A percentile compares a stretch with the other conserved stretches of the same genome.
Evolutionary conservation across 495 filamentous ascomycete species (phyloP).

Genomic region (Penicillium ucsense): DNA sequence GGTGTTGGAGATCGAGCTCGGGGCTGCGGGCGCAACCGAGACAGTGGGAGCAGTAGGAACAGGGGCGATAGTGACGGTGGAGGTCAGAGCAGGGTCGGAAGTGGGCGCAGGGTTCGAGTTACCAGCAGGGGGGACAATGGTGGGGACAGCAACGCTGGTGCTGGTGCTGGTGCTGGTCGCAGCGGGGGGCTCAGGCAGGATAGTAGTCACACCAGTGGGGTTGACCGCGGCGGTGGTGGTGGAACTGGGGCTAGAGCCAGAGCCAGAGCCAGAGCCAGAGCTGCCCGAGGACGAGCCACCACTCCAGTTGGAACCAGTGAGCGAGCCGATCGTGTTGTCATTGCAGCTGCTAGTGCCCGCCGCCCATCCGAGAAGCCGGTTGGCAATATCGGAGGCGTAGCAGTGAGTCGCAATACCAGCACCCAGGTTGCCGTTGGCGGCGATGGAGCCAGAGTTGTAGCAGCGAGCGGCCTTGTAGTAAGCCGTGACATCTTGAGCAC

Average conservation of each 20-base stretch:
- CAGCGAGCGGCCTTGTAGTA: conserved; percentile 44
- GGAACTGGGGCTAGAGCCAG: background rate
- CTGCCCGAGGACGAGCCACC: conserved; percentile 7
- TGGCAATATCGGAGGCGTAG: conserved; percentile 49
- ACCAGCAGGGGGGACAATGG: conserved; percentile 4
- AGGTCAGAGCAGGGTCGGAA: background rate
- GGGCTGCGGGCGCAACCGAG: background rate
- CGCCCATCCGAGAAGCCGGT: conserved; percentile 45
- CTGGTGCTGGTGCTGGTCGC: background rate
- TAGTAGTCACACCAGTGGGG: background rate
- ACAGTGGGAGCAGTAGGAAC: conserved; percentile 10
- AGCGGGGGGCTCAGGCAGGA: conserved; percentile 1
- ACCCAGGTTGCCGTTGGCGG: conserved; percentile 35
- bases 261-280: conserved; percentile 1
- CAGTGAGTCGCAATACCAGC: conserved; percentile 43
- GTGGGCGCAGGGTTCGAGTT: conserved; percentile 6
- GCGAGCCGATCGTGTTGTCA: conserved; percentile 1
- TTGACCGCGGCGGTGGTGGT: background rate
- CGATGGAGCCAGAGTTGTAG: conserved; percentile 50
- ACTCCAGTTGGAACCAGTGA: conserved; percentile 4
- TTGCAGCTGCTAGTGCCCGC: conserved; percentile 16
- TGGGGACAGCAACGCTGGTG: conserved; percentile 1
- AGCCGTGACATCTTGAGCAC: conserved; percentile 17
- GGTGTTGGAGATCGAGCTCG: background rate
- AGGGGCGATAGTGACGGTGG: conserved; percentile 1